Base-by-base conservation (phyloP, 2,329 filamentous ascomycete species). In the Byssoonygena ceratinophila region DNA sequence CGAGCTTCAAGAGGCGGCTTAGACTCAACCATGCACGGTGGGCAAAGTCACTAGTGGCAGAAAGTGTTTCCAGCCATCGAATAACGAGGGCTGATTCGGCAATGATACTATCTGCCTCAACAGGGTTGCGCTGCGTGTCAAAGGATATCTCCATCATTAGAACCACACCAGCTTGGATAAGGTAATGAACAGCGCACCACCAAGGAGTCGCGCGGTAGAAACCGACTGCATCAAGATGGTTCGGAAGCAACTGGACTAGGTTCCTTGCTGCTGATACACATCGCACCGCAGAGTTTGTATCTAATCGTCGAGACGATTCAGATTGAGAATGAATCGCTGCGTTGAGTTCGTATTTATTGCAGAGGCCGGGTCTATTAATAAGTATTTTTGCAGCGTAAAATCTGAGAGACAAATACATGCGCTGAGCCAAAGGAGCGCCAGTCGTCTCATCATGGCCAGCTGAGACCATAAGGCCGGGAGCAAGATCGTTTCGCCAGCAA, bases 141-240 rank as follows among this genome's bases (percentile, higher is more conserved):
- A 64, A 63, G 8, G 63, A 63, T 4, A 71, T 49, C 52, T 70
- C 69, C 4, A 68, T 60, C 53, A 71, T 59, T 11, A 71, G 58
- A 23, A 71, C 55, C 1, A 63, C 59, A 3, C 65, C 58, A 4
- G 68, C 64, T 58, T 71, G 69, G 60, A 69, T 67, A 11, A 72
- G 59, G 44, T 65, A 61, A 50, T 71, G 68, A 14, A 71, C 57
- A n/a, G 67, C 57, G 14, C 62, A 65, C 67, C 68, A 71, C 69
- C 69, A 71, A 3, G 69, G 68, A 1, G 63, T 63, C 20, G 63
- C 59, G 32, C 63, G 53, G 50, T 69, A 68, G 1, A 63, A 50
- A 5, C 54, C 48, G 14, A 56, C 53, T 9, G 65, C 53, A 51
- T 64, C 59, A 0, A 60, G 54, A 16, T 60, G 53, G 22, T 63